phyloP scores from a whole-genome alignment of 2,329 filamentous ascomycete genomes.

The Exophiala spinifera region DNA sequence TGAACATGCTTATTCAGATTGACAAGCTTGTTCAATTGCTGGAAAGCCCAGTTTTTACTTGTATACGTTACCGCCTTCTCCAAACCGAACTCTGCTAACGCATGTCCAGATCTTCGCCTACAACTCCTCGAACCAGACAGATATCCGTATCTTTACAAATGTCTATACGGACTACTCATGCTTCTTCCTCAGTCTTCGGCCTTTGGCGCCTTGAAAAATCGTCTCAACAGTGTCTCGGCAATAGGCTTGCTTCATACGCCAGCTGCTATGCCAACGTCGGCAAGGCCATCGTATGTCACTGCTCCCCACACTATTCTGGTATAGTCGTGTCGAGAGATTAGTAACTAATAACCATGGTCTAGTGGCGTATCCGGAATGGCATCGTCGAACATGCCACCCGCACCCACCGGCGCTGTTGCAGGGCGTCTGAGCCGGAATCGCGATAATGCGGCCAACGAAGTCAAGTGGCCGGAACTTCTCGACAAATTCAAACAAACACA shows the following conservation, averaged over 20 bases:
- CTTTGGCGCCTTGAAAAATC: constrained; percentile 93
- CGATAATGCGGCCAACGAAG: constrained; percentile 45
- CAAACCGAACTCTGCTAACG: constrained; percentile 21
- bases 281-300: constrained; percentile 24
- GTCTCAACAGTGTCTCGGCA: constrained; percentile 92
- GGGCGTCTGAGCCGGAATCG: constrained; percentile 21
- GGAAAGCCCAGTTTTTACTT: constrained; percentile 96
- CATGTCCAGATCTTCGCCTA: constrained; percentile 73
- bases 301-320: neutral
- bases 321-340: neutral
- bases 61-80: constrained; percentile 52
- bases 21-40: constrained; percentile 96
- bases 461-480: constrained; percentile 87
- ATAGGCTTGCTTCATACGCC: constrained; percentile 91
- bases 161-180: constrained; percentile 95
- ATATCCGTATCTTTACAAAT: constrained; percentile 94
- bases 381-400: constrained; percentile 6
- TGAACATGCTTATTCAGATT: constrained; percentile 97
- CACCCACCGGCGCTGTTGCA: constrained; percentile 6
- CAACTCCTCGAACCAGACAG: constrained; percentile 94
- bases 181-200: constrained; percentile 96
- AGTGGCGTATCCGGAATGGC: constrained; percentile 23
- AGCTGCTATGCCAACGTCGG: constrained; percentile 41
- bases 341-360: neutral
- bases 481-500: constrained; percentile 94